Evolutionary conservation across 179 eudicot genomes (phyloP), one percentile per base, ranked within the genome.

Genomic region (Silene noctiflora): DNA sequence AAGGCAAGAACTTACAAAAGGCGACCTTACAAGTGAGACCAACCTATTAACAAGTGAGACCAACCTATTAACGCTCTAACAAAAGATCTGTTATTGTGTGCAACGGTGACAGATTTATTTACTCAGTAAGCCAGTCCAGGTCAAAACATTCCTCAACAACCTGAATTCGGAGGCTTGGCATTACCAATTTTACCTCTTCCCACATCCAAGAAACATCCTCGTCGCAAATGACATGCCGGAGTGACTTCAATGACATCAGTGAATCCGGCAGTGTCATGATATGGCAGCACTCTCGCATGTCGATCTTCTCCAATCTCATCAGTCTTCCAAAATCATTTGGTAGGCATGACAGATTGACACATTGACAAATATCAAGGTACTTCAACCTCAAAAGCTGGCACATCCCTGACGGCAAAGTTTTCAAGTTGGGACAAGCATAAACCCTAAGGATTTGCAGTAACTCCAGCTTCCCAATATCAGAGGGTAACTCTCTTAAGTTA

Each of bases 351-450:
- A 93, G 31, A 9, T 83, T 85, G 6, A 90, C 79, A 56, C 97
- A 93, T 70, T 93, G 89, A 17, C 97, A 87, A 8, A 93, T 84
- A 75, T 93, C 93, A 10, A 93, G 80, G 83, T 89, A 90, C 85
- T 90, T 86, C 62, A 93, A 77, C 78, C 81, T 46, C 16, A 79
- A 70, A 67, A 93, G 89, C 73, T 82, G 80, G 56, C 88, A 81
- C 14, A 90, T 68, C 59, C 90, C 89, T 0, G 75, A 20, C 20
- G 98, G 98, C 20, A 93, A 88, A 29, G 71, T 39, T 69, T 79
- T 86, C 35, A 93, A 77, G 19, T 84, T 83, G 0, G 91, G 95
- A 81, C 98, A 90, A 1, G 97, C 94, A 25, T 87, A 91, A 12
- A 91, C 64, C 67, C 98, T 85, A 16, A 93, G 80, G 17, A 91